Base-by-base conservation (phyloP, 2,329 filamentous ascomycete genomes). In the Shiraia sp. region DNA sequence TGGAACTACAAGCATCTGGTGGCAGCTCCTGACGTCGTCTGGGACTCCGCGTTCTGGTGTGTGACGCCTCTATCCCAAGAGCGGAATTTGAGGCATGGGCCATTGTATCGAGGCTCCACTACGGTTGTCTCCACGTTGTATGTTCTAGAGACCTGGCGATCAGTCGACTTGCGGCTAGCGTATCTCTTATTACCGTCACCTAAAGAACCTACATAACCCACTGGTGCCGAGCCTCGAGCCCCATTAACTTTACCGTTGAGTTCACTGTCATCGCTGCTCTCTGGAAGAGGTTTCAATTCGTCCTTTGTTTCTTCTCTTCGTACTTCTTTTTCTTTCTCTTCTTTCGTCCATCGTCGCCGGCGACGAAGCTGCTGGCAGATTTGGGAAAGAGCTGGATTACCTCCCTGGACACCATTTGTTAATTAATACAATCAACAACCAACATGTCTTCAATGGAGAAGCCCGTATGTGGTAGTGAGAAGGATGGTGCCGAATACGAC, bases 291-390 rank as follows among this genome's bases (percentile, higher is more conserved):
- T 57, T 50, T 49, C 39, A 45, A 51, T 49, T 37, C 37, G 34
- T 51, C 44, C 45, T 55, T 53, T 49, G 28, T 48, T 51, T 50
- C 32, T 39, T 46, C 42, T 49, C 51, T 41, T 22, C 19, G 4
- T 5, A 4, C 19, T 31, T 49, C 47, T 40, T 48, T 50, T 45
- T 27, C 25, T 59, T 8, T 53, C 45, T 36, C 32, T 57, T 47
- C 42, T 32, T 49, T 56, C 44, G 44, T 51, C 43, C 36, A 57
- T 56, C 52, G 59, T 66, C 63, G 62, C 63, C 51, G 65, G 63
- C 61, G 61, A 65, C 63, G 52, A 56, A 47, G 42, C 55, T 65
- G 53, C 61, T 62, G 56, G 60, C 57, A 53, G 19, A 52, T 53
- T 57, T 47, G 46, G 30, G 47, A 40, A 47, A 40, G 38, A 24